Conservation (phyloP, 2,329 filamentous ascomycete genomes). For the Verticillium tricorpus region DNA sequence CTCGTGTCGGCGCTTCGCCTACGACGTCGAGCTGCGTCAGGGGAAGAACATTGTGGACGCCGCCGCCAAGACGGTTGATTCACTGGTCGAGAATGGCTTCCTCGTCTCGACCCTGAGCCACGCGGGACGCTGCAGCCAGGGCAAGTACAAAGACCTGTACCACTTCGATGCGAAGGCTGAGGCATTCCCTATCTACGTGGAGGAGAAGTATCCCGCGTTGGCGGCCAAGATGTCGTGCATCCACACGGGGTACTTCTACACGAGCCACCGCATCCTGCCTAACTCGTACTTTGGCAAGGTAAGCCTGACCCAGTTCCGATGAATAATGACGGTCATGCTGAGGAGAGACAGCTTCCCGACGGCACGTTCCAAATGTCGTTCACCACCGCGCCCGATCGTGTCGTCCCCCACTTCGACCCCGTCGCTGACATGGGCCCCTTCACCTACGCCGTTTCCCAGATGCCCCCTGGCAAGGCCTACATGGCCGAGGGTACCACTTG, state of each 20-base stretch:
- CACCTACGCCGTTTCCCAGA: constrained; percentile 42
- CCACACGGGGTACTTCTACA: constrained; percentile 44
- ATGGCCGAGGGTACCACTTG: constrained; percentile 42
- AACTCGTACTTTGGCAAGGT: constrained; percentile 43
- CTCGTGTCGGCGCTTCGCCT: constrained; percentile 37
- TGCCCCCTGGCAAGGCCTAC: constrained; percentile 43
- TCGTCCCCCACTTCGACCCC: constrained; percentile 40
- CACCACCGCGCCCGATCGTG: constrained; percentile 31
- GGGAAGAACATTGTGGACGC: constrained; percentile 53
- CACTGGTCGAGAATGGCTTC: constrained; percentile 42
- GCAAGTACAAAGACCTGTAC: constrained; percentile 42
- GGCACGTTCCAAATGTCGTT: constrained; percentile 43
- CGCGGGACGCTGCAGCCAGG: constrained; percentile 39
- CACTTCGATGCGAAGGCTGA: constrained; percentile 51
- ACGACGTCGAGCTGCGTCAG: constrained; percentile 43
- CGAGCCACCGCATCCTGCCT: constrained; percentile 41
- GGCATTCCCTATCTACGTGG: constrained; percentile 40
- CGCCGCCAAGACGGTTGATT: constrained; percentile 33
- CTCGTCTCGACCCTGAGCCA: constrained; percentile 48
- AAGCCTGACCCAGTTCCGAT: constrained; percentile 4
- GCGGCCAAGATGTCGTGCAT: constrained; percentile 47
- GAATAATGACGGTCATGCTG: background rate
- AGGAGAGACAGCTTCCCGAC: constrained; percentile 26
- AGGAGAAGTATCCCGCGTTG: constrained; percentile 34
- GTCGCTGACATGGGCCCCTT: constrained; percentile 43